Percentiles rank a stretch among this genome's conserved stretches.
phyloP scores from a whole-genome alignment of 257 asterid species.

The Datura wrightii region DNA sequence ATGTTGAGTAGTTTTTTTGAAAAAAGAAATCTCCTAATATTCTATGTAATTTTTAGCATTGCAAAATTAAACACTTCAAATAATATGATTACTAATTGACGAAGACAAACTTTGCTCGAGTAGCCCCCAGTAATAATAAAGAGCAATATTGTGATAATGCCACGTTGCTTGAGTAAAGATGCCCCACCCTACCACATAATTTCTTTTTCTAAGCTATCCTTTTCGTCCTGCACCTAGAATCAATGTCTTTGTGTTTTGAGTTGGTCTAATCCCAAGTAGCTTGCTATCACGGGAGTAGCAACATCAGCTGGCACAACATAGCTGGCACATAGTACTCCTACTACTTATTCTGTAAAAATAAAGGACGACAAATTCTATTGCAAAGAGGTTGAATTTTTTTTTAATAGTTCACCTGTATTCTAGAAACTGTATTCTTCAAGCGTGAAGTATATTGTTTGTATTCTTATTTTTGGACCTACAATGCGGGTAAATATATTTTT shows the following conservation, averaged over 20 bases:
- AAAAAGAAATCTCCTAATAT: too few species aligned
- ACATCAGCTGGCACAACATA: background rate
- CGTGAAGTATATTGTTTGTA: background rate
- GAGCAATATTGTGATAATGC: background rate
- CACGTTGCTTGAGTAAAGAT: background rate
- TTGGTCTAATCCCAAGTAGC: conserved; percentile 24
- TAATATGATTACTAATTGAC: background rate
- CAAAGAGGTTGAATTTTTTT: too few species aligned
- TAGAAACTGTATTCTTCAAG: background rate
- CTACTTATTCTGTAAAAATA: background rate
- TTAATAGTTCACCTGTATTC: too few species aligned
- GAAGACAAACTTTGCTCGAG: background rate
- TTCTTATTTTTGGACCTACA: background rate
- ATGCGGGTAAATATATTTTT: background rate
- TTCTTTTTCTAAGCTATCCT: background rate
- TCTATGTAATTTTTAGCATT: too few species aligned
- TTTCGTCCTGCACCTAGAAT: conserved; percentile 9
- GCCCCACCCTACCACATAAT: background rate
- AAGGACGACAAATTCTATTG: background rate
- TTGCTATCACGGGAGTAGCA: conserved; percentile 24
- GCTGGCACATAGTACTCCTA: background rate
- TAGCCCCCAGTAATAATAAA: background rate
- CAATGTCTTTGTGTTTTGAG: background rate
- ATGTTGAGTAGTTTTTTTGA: too few species aligned
- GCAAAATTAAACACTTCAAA: background rate